Evolutionary conservation across 768 basidiomycete genomes (phyloP).

Genomic region (button mushroom (Agaricus bisporus)): DNA sequence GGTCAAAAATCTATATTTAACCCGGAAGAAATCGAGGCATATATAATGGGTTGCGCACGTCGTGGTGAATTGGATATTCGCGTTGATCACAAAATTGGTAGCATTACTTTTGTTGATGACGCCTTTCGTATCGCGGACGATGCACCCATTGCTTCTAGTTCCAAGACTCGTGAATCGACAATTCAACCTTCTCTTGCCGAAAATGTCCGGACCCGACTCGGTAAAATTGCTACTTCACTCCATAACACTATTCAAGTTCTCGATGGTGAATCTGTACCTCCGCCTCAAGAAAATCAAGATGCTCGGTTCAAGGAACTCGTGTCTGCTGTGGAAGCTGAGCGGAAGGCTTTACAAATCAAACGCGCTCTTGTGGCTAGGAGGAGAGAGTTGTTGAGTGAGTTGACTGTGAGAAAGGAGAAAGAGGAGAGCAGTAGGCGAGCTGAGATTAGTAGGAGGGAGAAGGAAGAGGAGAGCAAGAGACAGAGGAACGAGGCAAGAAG

Average conservation of each 20-base stretch:
- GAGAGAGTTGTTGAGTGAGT: slow-evolving; percentile 77
- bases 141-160: slow-evolving; percentile 22
- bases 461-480: slow-evolving; percentile 60
- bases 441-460: slow-evolving; percentile 57
- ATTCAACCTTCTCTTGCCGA: slow-evolving; percentile 71
- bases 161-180: slow-evolving; percentile 23
- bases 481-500: slow-evolving; percentile 58
- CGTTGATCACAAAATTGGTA: slow-evolving; percentile 83
- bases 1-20: slow-evolving; percentile 52
- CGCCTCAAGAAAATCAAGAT: slow-evolving; percentile 50
- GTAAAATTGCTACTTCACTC: slow-evolving; percentile 67
- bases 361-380: slow-evolving; percentile 82
- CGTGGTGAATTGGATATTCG: slow-evolving; percentile 81
- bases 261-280: slow-evolving; percentile 32
- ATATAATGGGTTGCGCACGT: slow-evolving; percentile 88
- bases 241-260: slow-evolving; percentile 62
- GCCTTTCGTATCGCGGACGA: slow-evolving; percentile 49
- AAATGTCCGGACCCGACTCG: slow-evolving; percentile 71
- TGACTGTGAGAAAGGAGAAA: slow-evolving; percentile 80
- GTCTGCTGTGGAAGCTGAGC: slow-evolving; percentile 63
- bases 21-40: slow-evolving; percentile 80
- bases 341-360: slow-evolving; percentile 69
- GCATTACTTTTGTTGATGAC: slow-evolving; percentile 80
- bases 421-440: slow-evolving; percentile 80
- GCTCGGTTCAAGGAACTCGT: slow-evolving; percentile 55